Base-by-base conservation (phyloP, 495 filamentous ascomycete genomes). In the Aspergillus wentii region DNA sequence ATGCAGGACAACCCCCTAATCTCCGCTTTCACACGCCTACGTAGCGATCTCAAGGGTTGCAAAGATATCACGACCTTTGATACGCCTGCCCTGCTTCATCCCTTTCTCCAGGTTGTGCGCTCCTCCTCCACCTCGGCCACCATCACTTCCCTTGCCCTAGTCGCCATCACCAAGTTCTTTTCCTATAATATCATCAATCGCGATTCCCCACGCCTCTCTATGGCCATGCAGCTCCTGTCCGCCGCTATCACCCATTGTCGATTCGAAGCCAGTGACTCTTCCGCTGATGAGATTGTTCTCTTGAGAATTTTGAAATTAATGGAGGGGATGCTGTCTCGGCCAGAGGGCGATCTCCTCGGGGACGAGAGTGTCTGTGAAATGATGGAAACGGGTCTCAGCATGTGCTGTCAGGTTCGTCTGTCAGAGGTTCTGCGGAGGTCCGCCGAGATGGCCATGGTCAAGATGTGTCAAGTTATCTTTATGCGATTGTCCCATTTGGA, bases 341-440 rank as follows among this genome's bases (percentile, higher is more conserved):
- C 92, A 0, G 88, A 91, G 19, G 92, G 94, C 10, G 84, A 89
- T 40, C 71, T 97, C 2, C 74, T 95, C 3, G 89, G 91, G 21
- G 92, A 99, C 50, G 90, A 95, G 65, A 96, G 90, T 54, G 86
- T 99, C 8, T 99, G 92, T 54, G 86, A 95, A 54, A 97, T 99
- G 92, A 97, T 99, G 92, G 92, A 95, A 61, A 90, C 87, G 4
- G 94, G 90, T 3, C 60, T 99, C 44, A 95, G 89, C 57, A 97
- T 99, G 77, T 99, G 92, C 64, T 96, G 90, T 40, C 88, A 96
- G 62, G 78, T 82, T 38, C 79, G 90, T 33, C 75, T 99, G 34
- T 95, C 92, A 13, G 92, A 96, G 51, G 79, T 97, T 8, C 70
- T 99, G 13, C 76, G 90, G 37, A 75, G 89, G 43, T 91, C 88